Percentiles rank a stretch among this genome's conserved stretches.
Conservation (phyloP, 495 filamentous ascomycete species). For the Neurospora sp. region DNA sequence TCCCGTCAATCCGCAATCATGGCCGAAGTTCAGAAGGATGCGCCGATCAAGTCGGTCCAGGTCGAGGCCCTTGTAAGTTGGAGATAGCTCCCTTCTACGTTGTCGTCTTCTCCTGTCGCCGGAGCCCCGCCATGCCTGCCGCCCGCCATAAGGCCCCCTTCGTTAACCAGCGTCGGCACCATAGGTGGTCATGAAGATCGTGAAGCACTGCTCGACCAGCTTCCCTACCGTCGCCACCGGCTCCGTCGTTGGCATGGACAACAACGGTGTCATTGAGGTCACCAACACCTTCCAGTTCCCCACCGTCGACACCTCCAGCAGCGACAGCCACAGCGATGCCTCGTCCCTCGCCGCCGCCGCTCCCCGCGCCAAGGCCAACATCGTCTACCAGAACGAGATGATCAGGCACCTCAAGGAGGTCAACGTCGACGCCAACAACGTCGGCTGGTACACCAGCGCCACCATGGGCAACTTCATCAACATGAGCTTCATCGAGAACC, state of each 20-base stretch:
- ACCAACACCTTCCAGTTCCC: slow-evolving; percentile 96
- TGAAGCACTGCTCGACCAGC: slow-evolving; percentile 76
- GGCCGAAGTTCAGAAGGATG: slow-evolving; percentile 44
- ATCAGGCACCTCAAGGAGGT: slow-evolving; percentile 92
- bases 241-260: slow-evolving; percentile 87
- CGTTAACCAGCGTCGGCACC: slow-evolving; percentile 7
- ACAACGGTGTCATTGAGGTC: slow-evolving; percentile 70
- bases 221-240: slow-evolving; percentile 89
- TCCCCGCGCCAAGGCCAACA: slow-evolving; percentile 82
- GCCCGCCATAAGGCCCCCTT: slow-evolving; percentile 4
- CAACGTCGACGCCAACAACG: slow-evolving; percentile 95
- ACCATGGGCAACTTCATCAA: slow-evolving; percentile 98
- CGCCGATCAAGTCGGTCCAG: slow-evolving; percentile 66
- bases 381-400: slow-evolving; percentile 91
- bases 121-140: slow-evolving; percentile 14
- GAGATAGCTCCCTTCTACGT: neutral
- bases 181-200: slow-evolving; percentile 93
- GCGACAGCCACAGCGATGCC: slow-evolving; percentile 69
- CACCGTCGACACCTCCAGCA: slow-evolving; percentile 58
- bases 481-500: slow-evolving; percentile 92
- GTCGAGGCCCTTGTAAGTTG: slow-evolving; percentile 66
- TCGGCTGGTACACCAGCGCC: slow-evolving; percentile 97
- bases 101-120: neutral
- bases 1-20: slow-evolving; percentile 19
- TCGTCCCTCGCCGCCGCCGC: slow-evolving; percentile 76